A percentile compares a stretch with the other conserved stretches of the same genome.
phyloP scores from a whole-genome alignment of 148 eudicot species.

The Beta vulgaris region DNA sequence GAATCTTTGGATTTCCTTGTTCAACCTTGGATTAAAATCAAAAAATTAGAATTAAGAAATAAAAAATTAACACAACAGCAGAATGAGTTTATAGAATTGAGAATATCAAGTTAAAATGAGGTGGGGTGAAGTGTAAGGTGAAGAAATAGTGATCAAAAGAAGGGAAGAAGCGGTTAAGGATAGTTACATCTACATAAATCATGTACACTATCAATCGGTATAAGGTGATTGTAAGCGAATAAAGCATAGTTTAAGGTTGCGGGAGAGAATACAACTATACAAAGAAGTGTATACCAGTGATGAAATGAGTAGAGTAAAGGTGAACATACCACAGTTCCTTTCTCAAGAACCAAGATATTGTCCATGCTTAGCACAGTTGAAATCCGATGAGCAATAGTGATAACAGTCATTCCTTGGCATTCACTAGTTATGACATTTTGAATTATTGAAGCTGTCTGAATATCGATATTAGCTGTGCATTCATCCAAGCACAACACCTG shows the following conservation, averaged over 20 bases:
- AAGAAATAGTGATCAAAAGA: not conserved
- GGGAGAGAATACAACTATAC: not conserved
- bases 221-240: not conserved
- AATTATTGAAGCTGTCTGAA: constrained; percentile 70
- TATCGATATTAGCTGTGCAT: constrained; percentile 94
- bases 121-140: not conserved
- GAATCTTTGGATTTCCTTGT: constrained; percentile 76
- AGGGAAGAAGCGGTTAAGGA: not conserved
- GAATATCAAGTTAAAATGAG: not conserved
- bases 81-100: not conserved
- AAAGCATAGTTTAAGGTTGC: not conserved
- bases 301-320: not conserved
- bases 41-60: not conserved
- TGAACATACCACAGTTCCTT: constrained; percentile 71
- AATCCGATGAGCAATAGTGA: constrained; percentile 95
- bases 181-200: too few relatives aligned
- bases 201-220: too few relatives aligned
- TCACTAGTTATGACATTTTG: constrained; percentile 73
- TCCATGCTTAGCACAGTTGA: constrained; percentile 88
- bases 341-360: constrained; percentile 75
- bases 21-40: constrained; percentile 51
- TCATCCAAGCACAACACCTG: constrained; percentile 93
- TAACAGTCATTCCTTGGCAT: constrained; percentile 75
- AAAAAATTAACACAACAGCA: not conserved
- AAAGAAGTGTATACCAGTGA: not conserved